phyloP scores from a whole-genome alignment of 2,329 filamentous ascomycete species.

The Boeremia lycopersici region DNA sequence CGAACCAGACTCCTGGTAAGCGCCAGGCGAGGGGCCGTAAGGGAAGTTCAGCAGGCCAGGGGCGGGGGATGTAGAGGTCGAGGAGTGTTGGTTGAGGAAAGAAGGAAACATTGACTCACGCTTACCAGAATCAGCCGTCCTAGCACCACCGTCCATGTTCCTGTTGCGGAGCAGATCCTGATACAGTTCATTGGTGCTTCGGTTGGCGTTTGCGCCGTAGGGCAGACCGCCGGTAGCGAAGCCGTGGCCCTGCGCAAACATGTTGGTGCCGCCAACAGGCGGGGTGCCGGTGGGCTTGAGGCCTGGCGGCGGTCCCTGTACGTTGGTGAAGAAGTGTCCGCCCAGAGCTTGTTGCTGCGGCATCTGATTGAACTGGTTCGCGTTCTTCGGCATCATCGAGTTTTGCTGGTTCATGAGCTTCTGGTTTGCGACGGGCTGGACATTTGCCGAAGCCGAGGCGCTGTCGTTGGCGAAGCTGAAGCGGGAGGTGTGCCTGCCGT shows the following conservation, averaged over 20 bases:
- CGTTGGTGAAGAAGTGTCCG: slow-evolving; percentile 79
- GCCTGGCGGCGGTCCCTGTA: slow-evolving; percentile 92
- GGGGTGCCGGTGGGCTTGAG: slow-evolving; percentile 95
- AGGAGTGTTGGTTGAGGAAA: slow-evolving; percentile 83
- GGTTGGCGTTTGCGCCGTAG: slow-evolving; percentile 68
- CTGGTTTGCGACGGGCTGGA: slow-evolving; percentile 79
- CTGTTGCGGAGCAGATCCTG: slow-evolving; percentile 79
- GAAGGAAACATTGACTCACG: slow-evolving; percentile 98
- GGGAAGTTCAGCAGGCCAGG: slow-evolving; percentile 89
- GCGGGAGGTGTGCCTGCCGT: slow-evolving; percentile 82
- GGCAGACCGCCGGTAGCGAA: slow-evolving; percentile 73
- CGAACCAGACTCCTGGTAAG: slow-evolving; percentile 84
- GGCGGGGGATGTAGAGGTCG: slow-evolving; percentile 85
- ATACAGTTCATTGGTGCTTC: slow-evolving; percentile 76
- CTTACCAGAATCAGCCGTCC: slow-evolving; percentile 86
- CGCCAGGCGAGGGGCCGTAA: slow-evolving; percentile 84
- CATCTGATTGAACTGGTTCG: slow-evolving; percentile 57
- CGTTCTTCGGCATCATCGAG: slow-evolving; percentile 74
- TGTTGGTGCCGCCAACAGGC: slow-evolving; percentile 76
- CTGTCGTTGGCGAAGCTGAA: slow-evolving; percentile 85
- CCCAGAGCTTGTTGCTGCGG: slow-evolving; percentile 60
- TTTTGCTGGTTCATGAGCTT: slow-evolving; percentile 84
- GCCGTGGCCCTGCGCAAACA: slow-evolving; percentile 88
- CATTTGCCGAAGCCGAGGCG: slow-evolving; percentile 63
- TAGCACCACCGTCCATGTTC: slow-evolving; percentile 65